Evolutionary conservation across 192 early-diverging fungal genomes (phyloP).

Genomic region (Entomortierella beljakovae): DNA sequence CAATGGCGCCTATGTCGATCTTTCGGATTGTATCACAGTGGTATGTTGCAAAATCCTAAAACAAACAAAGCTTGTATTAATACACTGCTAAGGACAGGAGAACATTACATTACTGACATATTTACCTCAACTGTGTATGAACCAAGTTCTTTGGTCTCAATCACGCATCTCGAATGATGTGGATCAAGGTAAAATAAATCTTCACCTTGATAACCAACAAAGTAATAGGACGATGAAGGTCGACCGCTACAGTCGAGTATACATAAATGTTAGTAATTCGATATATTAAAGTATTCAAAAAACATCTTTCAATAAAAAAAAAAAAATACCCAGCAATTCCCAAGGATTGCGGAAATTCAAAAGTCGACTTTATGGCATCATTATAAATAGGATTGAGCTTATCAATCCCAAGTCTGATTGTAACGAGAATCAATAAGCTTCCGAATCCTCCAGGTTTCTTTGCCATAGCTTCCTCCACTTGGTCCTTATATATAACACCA

Average conservation of each 20-base stretch:
- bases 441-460: slow-evolving; percentile 61
- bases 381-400: slow-evolving; percentile 91
- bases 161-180: slow-evolving; percentile 82
- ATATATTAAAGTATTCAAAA: too few relatives aligned
- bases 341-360: slow-evolving; percentile 80
- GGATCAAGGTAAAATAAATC: slow-evolving; percentile 94
- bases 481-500: slow-evolving; percentile 82
- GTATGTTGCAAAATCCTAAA: slow-evolving; percentile 80
- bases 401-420: slow-evolving; percentile 92
- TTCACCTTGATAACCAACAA: slow-evolving; percentile 88
- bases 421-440: slow-evolving; percentile 86
- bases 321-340: slow-evolving; percentile 94
- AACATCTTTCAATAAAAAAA: too few relatives aligned
- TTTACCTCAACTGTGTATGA: slow-evolving; percentile 63
- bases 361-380: slow-evolving; percentile 75
- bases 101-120: not conserved
- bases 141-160: slow-evolving; percentile 62
- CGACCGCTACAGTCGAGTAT: slow-evolving; percentile 68
- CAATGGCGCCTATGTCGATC: slow-evolving; percentile 80
- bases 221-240: slow-evolving; percentile 95
- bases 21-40: slow-evolving; percentile 83
- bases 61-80: not conserved
- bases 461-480: slow-evolving; percentile 67
- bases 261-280: too few relatives aligned
- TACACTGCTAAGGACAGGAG: not conserved